Conservation (phyloP, 306 rosid species). For the Styphnolobium japonicum region DNA sequence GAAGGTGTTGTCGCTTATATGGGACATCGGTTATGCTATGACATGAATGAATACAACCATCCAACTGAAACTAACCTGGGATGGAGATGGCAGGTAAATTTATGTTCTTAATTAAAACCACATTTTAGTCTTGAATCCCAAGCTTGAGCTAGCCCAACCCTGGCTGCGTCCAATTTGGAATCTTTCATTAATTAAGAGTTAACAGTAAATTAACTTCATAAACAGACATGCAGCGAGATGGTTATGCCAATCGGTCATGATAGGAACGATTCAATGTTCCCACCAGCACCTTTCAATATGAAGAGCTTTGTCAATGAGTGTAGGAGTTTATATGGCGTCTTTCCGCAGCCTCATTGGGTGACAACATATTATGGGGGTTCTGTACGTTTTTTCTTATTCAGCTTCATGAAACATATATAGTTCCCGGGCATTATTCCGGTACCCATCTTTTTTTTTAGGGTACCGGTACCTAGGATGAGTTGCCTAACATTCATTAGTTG, state of each 20-base stretch:
- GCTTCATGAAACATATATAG: background rate
- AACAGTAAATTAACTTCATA: background rate
- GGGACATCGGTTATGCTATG: slow-evolving; percentile 19
- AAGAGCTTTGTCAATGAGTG: slow-evolving; percentile 29
- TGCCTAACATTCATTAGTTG: no score
- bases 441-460: no score
- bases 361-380: slow-evolving; percentile 72
- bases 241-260: slow-evolving; percentile 47
- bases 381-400: slow-evolving; percentile 34
- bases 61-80: slow-evolving; percentile 22
- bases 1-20: slow-evolving; percentile 25
- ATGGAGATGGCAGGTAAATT: slow-evolving; percentile 47
- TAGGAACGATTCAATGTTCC: slow-evolving; percentile 52
- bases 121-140: background rate
- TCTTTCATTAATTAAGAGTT: background rate
- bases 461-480: no score
- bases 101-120: background rate
- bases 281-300: slow-evolving; percentile 35
- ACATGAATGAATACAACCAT: background rate
- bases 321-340: slow-evolving; percentile 45
- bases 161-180: background rate
- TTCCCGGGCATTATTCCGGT: no score
- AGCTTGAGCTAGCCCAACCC: background rate
- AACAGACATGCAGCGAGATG: slow-evolving; percentile 60
- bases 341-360: slow-evolving; percentile 65